Evolutionary conservation across 2,329 filamentous ascomycete genomes (phyloP).

Genomic region (Trichoderma asperellum): DNA sequence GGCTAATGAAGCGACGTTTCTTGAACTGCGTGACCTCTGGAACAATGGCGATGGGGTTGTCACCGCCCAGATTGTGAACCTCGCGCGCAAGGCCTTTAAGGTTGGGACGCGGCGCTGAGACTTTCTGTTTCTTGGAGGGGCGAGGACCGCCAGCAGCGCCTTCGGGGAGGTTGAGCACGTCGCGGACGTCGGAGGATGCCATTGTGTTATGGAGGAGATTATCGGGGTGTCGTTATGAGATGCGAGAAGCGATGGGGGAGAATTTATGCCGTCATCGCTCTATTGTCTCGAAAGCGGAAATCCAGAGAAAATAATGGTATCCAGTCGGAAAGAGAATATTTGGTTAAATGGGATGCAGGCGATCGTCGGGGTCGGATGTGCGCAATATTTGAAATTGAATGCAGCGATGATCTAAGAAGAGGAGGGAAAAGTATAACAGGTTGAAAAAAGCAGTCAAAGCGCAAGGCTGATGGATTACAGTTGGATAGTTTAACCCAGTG

Average conservation of each 20-base stretch:
- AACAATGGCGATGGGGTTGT: constrained; percentile 69
- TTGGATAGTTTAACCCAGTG: background rate
- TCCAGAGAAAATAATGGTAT: background rate
- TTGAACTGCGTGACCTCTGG: constrained; percentile 64
- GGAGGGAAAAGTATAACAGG: background rate
- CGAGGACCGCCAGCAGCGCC: constrained; percentile 52
- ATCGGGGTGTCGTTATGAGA: background rate
- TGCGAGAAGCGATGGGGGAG: background rate
- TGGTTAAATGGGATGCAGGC: too few relatives aligned
- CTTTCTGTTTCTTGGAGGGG: constrained; percentile 76
- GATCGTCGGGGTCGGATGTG: background rate
- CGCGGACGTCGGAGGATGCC: constrained; percentile 80
- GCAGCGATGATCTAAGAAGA: background rate
- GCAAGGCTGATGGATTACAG: constrained; percentile 16
- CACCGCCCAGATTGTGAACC: constrained; percentile 66
- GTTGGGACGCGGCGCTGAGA: constrained; percentile 61
- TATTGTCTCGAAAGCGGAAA: background rate
- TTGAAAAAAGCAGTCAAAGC: background rate
- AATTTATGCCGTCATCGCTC: constrained; percentile 27
- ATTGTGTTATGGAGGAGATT: constrained; percentile 55
- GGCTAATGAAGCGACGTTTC: constrained; percentile 58
- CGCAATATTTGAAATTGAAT: background rate
- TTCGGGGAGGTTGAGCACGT: constrained; percentile 81
- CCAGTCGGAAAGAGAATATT: background rate
- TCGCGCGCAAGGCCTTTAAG: constrained; percentile 68